These are phyloP conservation scores for Delitschia confertaspora DNA, from an alignment of 495 filamentous ascomycete species.

Conservation along the genomic window DNA sequence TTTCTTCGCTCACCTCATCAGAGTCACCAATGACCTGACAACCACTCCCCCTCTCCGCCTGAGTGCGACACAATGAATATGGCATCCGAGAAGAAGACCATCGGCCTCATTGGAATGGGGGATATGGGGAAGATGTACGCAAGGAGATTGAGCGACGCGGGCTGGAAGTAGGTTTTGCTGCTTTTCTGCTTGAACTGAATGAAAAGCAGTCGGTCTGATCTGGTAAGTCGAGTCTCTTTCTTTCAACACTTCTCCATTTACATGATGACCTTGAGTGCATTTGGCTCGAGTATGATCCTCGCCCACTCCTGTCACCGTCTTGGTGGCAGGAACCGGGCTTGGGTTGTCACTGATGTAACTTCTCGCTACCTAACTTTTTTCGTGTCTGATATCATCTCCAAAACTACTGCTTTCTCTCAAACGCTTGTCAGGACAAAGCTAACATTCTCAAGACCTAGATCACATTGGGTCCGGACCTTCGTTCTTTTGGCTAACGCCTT, in stretches of 20 bases:
- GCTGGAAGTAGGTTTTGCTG: slow-evolving; percentile 85
- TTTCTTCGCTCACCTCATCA: slow-evolving; percentile 1
- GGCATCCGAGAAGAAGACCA: slow-evolving; percentile 22
- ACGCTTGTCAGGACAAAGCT: slow-evolving; percentile 12
- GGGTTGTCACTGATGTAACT: slow-evolving; percentile 82
- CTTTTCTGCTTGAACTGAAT: slow-evolving; percentile 12
- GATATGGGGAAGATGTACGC: slow-evolving; percentile 99
- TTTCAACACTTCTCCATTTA: slow-evolving; percentile 20
- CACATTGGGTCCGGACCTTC: neutral
- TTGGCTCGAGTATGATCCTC: slow-evolving; percentile 91
- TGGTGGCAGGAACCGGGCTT: slow-evolving; percentile 39
- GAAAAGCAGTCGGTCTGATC: neutral
- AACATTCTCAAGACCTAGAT: slow-evolving; percentile 11
- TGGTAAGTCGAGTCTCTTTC: slow-evolving; percentile 22
- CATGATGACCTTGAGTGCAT: slow-evolving; percentile 99
- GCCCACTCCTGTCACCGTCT: slow-evolving; percentile 40
- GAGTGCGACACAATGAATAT: slow-evolving; percentile 10
- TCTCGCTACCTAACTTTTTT: slow-evolving; percentile 84
- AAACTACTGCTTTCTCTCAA: neutral
- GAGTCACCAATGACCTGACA: slow-evolving; percentile 12
- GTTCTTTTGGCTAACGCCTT: slow-evolving; percentile 7
- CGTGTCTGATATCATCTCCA: slow-evolving; percentile 59
- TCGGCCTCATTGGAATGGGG: slow-evolving; percentile 97
- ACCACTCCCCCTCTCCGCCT: neutral
- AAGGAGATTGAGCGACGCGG: slow-evolving; percentile 70